These are phyloP conservation scores for Xylaria curta DNA, from an alignment of 495 filamentous ascomycete genomes.

Conservation along the genomic window DNA sequence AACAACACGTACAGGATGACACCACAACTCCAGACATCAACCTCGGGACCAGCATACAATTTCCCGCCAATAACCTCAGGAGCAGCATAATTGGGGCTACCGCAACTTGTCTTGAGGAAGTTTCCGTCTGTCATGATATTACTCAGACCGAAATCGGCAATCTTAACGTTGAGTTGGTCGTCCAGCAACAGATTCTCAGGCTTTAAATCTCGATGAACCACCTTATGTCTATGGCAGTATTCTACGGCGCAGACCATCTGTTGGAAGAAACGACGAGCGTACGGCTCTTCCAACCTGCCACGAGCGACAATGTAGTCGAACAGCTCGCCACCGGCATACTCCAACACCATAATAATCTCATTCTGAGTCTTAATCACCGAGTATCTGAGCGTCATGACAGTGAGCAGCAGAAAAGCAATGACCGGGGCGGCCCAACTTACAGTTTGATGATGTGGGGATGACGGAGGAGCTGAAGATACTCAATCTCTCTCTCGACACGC, in stretches of 20 bases:
- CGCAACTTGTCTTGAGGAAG: slow-evolving; percentile 97
- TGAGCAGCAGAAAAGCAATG: slow-evolving; percentile 12
- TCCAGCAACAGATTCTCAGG: slow-evolving; percentile 97
- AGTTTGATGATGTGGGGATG: slow-evolving; percentile 99
- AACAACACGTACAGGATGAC: slow-evolving; percentile 97
- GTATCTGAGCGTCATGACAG: slow-evolving; percentile 62
- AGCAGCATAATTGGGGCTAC: slow-evolving; percentile 96
- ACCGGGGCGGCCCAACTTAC: slow-evolving; percentile 55
- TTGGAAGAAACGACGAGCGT: slow-evolving; percentile 96
- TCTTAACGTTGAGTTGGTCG: slow-evolving; percentile 94
- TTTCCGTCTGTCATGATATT: slow-evolving; percentile 99
- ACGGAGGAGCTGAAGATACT: slow-evolving; percentile 91
- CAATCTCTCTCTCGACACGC: slow-evolving; percentile 95
- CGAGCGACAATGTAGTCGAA: slow-evolving; percentile 97
- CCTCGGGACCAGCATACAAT: slow-evolving; percentile 95
- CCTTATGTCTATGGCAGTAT: slow-evolving; percentile 98
- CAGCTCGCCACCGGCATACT: slow-evolving; percentile 94
- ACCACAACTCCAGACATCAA: slow-evolving; percentile 99
- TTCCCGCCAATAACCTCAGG: slow-evolving; percentile 98
- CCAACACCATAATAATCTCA: slow-evolving; percentile 98
- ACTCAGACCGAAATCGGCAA: slow-evolving; percentile 96
- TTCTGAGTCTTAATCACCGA: slow-evolving; percentile 92
- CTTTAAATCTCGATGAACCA: slow-evolving; percentile 96
- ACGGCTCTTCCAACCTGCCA: slow-evolving; percentile 85
- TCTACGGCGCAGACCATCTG: slow-evolving; percentile 99